Base-by-base conservation (phyloP, 2,329 filamentous ascomycete species). In the Pestalotiopsis sp. region DNA sequence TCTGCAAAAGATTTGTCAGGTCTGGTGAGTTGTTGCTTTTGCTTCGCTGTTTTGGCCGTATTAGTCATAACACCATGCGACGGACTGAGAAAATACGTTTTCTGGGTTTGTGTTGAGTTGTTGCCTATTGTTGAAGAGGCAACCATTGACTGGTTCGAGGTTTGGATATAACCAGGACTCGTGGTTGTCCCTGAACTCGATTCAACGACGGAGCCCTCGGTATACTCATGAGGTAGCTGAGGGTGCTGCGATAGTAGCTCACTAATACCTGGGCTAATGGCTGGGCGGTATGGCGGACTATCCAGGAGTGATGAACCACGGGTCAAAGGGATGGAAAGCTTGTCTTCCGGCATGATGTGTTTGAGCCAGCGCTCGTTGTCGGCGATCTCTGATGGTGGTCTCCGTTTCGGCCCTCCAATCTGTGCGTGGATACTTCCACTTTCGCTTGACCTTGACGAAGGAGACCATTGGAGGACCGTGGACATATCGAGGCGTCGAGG, bases 371-470 rank as follows among this genome's bases (percentile, higher is more conserved):
- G 65, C 41, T 45, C 45, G 31, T 70, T 63, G 9, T 68, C 68
- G 39, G 49, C 66, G 20, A 68, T 45, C n/a, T 68, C 36, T 11
- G 66, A 49, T 60, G 59, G 31, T 25, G 73, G 74, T 49, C 64
- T 20, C 25, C 71, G 69, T 25, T 75, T 68, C 12, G 70, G 68
- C 39, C 65, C 63, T 20, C 67, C 52, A 45, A 72, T 71, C 60
- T 67, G 36, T 11, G 27, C 66, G 36, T 56, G 36, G n/a, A 67
- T 23, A 45, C 66, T 67, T 5, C n/a, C 45, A n/a, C 38, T 39
- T 25, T 25, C 64, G 70, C 59, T 74, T 74, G 39, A 75, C 68
- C 65, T 78, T 74, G 41, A 77, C 74, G 31, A 73, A 58, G 76
- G 73, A 41, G 75, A 75, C 75, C 75, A 77, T 59, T 71, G 69